A percentile compares a stretch with the other conserved stretches of the same genome.
Evolutionary conservation across 192 early-diverging fungal genomes (phyloP).

Genomic region (Spizellomyces sp.): DNA sequence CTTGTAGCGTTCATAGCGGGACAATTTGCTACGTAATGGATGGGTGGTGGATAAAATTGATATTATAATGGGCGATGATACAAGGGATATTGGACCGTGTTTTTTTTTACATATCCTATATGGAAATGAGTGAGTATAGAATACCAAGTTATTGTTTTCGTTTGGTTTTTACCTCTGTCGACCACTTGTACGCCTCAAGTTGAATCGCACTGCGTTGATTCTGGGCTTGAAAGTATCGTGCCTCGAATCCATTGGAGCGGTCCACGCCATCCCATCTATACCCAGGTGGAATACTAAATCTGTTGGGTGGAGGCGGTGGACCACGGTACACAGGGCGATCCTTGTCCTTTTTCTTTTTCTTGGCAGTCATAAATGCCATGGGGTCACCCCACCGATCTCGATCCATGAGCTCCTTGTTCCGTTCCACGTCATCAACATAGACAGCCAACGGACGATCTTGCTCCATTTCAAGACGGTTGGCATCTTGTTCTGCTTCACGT

Average conservation of each 20-base stretch:
- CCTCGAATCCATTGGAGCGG: constrained; percentile 76
- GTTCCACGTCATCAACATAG: constrained; percentile 49
- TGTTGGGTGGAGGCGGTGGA: constrained; percentile 63
- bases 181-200: constrained; percentile 52
- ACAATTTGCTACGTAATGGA: constrained; percentile 30
- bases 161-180: constrained; percentile 36
- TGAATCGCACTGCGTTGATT: constrained; percentile 23
- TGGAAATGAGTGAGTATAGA: no score
- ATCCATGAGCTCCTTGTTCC: constrained; percentile 54
- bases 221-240: constrained; percentile 43
- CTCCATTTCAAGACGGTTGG: constrained; percentile 36
- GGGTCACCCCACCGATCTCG: constrained; percentile 72
- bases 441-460: constrained; percentile 43
- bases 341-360: constrained; percentile 39
- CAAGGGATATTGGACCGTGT: no score
- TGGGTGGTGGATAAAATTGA: neutral
- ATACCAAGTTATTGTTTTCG: no score
- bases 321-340: constrained; percentile 47
- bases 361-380: constrained; percentile 49
- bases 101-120: no score
- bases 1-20: constrained; percentile 59
- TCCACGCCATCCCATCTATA: constrained; percentile 83
- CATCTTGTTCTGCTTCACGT: constrained; percentile 28
- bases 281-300: constrained; percentile 72
- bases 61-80: no score